phyloP scores from a whole-genome alignment of 2,329 filamentous ascomycete species.

The Zarea fungicola region DNA sequence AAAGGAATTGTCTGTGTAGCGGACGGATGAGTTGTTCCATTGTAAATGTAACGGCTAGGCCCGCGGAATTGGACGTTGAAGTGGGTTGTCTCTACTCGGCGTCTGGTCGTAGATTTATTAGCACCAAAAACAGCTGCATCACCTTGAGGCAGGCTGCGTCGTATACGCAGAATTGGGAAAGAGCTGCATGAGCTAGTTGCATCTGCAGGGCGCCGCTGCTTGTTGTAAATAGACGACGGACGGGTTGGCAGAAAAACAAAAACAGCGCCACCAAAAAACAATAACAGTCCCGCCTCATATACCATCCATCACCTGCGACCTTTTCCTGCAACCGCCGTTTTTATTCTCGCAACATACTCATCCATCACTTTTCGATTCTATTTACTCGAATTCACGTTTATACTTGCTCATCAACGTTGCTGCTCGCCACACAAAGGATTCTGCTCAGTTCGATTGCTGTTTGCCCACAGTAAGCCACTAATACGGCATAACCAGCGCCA shows the following conservation, averaged over 20 bases:
- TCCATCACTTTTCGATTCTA: slow-evolving; percentile 3
- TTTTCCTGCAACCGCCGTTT: neutral
- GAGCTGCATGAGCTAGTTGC: slow-evolving; percentile 1
- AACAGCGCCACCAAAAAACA: slow-evolving; percentile 10
- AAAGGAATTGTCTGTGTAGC: too few relatives aligned
- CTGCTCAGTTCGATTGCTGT: neutral
- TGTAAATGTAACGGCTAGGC: too few relatives aligned
- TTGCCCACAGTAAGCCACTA: neutral
- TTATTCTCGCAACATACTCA: neutral
- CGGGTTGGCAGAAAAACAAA: neutral
- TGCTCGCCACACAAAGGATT: neutral
- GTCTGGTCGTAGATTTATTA: too few relatives aligned
- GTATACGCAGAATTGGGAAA: neutral
- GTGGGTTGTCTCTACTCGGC: too few relatives aligned
- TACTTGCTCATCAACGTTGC: neutral
- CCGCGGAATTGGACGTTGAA: too few relatives aligned
- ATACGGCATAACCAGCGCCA: slow-evolving; percentile 7
- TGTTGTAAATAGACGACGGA: slow-evolving; percentile 10
- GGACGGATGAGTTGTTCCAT: too few relatives aligned
- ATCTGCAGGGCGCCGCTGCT: slow-evolving; percentile 6
- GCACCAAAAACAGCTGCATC: too few relatives aligned
- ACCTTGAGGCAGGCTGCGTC: neutral
- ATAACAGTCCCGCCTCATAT: too few relatives aligned
- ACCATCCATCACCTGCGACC: too few relatives aligned
- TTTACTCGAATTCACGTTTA: neutral